Evolutionary conservation across 306 rosid genomes (phyloP), one percentile per base, ranked within the genome.

Genomic region (Trichosanthes truncata): DNA sequence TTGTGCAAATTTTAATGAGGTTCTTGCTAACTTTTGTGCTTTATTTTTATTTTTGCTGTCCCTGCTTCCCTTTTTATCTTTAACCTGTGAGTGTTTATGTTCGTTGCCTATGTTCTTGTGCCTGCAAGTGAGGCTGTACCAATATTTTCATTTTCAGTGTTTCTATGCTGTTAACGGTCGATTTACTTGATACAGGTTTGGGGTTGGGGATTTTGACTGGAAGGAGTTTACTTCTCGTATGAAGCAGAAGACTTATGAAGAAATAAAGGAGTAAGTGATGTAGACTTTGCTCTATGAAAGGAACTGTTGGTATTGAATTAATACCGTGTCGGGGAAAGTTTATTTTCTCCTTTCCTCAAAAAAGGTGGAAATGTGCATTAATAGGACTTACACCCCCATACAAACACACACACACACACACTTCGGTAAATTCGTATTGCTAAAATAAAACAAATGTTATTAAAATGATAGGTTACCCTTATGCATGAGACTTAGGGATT

Each of bases 1-100:
- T 96, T 88, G 99, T 96, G 74, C 99, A 96, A 87, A 86, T 89
- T 80, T 85, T 96, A 82, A 96, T 96, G 99, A 96, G 99, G 99
- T 96, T 51, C 60, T 63, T 41, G 9, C 74, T 82, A 56, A 53
- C 57, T 56, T 76, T 73, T 81, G 29, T 72, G 77, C n/a, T 81
- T 46, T 61, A 45, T 17, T 79, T 23, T 71, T 61, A 55, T 18
- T 14, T 18, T 3, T 52, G 75, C 55, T 43, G 76, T 20, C 79
- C 60, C 65, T 35, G 49, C 46, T 53, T 82, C 15, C 25, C 21
- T 6, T 62, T 46, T 76, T 71, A 75, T 80, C 61, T 61, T 38
- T 46, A 79, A 83, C 46, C 65, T 55, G 80, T 38, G n/a, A 26
- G 62, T 52, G 7, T 46, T 43, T 40, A 0, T 43, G 55, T 35